These are phyloP conservation scores for Uromyces viciae-fabae DNA, from an alignment of 1,284 basidiomycete genomes.

Conservation along the genomic window DNA sequence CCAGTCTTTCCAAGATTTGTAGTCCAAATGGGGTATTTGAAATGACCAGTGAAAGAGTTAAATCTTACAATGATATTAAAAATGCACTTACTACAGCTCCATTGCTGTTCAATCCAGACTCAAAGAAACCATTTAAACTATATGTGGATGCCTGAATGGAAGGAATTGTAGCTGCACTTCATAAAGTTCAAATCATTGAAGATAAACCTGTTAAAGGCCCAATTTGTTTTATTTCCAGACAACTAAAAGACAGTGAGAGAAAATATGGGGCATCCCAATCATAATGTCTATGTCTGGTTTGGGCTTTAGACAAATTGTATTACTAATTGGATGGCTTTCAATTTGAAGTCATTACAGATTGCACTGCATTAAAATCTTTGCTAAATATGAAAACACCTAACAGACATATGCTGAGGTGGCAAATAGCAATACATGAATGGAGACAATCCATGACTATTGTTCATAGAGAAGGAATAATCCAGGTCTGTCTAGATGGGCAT, in stretches of 20 bases:
- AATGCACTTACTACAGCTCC: neutral
- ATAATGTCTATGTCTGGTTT: conserved; percentile 1
- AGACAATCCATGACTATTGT: conserved; percentile 7
- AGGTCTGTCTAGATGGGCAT: neutral
- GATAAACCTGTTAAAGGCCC: neutral
- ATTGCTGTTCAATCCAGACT: neutral
- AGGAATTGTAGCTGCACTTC: conserved; percentile 8
- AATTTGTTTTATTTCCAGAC: conserved; percentile 16
- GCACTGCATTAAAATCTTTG: neutral
- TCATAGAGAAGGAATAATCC: conserved; percentile 1
- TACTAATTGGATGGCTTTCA: neutral
- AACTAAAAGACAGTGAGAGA: neutral
- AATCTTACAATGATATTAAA: neutral
- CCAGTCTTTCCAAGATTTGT: neutral
- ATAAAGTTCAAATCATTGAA: neutral
- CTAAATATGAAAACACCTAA: conserved; percentile 23
- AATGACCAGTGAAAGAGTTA: neutral
- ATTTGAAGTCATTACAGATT: conserved; percentile 9
- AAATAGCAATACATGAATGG: conserved; percentile 16
- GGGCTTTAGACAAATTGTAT: conserved; percentile 6
- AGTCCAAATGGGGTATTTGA: neutral
- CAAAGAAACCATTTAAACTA: conserved; percentile 2
- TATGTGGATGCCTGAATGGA: conserved; percentile 6
- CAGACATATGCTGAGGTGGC: conserved; percentile 31
- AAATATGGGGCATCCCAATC: conserved; percentile 1